Conservation (phyloP, 106 monocot genomes). For the Allium sativum region DNA sequence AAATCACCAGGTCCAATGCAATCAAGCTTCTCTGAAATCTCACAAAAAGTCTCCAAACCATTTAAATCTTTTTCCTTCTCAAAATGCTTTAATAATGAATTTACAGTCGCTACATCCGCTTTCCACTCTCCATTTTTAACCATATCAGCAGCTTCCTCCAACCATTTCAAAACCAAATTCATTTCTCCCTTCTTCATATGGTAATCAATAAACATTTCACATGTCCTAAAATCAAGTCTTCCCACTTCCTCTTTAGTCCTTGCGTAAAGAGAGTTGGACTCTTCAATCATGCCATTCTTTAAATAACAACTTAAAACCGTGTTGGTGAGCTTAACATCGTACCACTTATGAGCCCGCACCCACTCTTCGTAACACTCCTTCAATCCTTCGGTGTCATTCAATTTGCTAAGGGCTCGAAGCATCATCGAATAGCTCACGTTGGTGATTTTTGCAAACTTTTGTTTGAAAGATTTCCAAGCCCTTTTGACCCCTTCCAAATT, state of each 20-base stretch:
- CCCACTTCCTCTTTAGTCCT: slow-evolving; percentile 1
- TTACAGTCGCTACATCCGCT: slow-evolving; percentile 5
- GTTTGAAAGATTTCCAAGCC: slow-evolving; percentile 31
- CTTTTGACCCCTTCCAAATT: slow-evolving; percentile 28
- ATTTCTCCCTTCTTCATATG: slow-evolving; percentile 12
- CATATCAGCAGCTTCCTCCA: slow-evolving; percentile 3
- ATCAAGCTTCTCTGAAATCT: slow-evolving; percentile 8
- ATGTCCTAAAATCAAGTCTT: slow-evolving; percentile 7
- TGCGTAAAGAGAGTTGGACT: slow-evolving; percentile 16
- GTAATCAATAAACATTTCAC: slow-evolving; percentile 19
- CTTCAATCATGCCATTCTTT: slow-evolving; percentile 21
- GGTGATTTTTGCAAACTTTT: slow-evolving; percentile 12
- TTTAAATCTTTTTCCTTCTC: slow-evolving; percentile 17
- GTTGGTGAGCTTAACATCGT: slow-evolving; percentile 29
- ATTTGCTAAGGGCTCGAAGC: slow-evolving; percentile 28
- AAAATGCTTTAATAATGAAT: slow-evolving; percentile 2
- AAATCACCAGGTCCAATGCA: slow-evolving; percentile 8
- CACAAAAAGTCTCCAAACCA: slow-evolving; percentile 10
- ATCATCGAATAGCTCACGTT: slow-evolving; percentile 29
- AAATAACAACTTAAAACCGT: slow-evolving; percentile 25
- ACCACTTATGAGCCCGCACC: slow-evolving; percentile 10
- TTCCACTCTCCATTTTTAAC: slow-evolving; percentile 14
- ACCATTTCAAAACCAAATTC: slow-evolving; percentile 11
- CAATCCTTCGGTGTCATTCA: slow-evolving; percentile 22
- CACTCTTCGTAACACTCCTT: slow-evolving; percentile 31